Base-by-base conservation (phyloP, 169 alveolate species). In the Haemoproteus tartakovskyi region DNA sequence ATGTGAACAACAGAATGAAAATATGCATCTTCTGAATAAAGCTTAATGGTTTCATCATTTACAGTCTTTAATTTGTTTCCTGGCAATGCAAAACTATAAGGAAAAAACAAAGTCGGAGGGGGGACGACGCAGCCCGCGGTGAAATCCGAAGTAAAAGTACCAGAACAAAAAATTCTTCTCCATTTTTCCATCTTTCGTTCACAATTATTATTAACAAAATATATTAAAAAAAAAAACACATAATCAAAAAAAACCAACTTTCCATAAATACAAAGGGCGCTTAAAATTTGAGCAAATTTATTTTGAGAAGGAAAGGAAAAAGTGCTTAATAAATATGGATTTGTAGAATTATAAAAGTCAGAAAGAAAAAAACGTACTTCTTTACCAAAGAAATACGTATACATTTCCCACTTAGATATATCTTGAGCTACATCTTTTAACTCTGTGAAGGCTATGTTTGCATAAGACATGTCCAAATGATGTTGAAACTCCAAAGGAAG, bases 241-340 rank as follows among this genome's bases (percentile, higher is more conserved):
- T 74, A 74, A 27, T 78, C 16, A 45, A 74, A 74, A 50, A 56
- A 74, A n/a, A 26, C 6, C 43, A 45, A 59, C 6, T 74, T 78
- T 33, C 57, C 57, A 16, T 45, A 6, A 45, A 74, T 21, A 16
- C 84, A 74, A n/a, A 74, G 30, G 12, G 46, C 14, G 22, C 84
- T 56, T 56, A 74, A 74, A 19, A 74, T 74, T 24, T 74, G 84
- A 0, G 78, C 37, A 2, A 21, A 29, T 18, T 74, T 74, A 74
- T 74, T 74, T 48, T 30, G 40, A 30, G 56, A 33, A 0, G 78
- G 29, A n/a, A 22, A 45, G 19, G 40, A 45, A 57, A 56, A 74
- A 16, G 19, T 22, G 12, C 78, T 24, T 12, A 74, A 45, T 1
- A 40, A 8, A 45, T 74, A 56, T 11, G 21, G 41, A 33, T 74